A percentile compares a stretch with the other conserved stretches of the same genome.
Evolutionary conservation across 176 grass and related monocot genomes (phyloP).

Genomic region (Oryza coarctata): DNA sequence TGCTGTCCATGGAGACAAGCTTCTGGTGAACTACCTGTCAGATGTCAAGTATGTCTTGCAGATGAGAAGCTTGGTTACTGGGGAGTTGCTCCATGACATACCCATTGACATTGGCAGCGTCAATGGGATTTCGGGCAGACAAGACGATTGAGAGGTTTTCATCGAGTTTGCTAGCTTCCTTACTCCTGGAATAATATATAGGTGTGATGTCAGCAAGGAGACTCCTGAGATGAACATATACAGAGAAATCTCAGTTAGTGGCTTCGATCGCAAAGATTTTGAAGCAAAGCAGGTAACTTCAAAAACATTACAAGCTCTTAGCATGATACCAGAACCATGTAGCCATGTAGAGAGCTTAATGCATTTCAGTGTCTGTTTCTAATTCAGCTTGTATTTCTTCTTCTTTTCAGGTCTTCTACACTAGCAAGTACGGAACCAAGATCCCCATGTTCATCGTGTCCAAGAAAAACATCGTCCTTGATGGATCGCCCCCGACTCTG

Average conservation of each 20-base stretch:
- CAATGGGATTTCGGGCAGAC: constrained; percentile 59
- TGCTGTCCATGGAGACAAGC: constrained; percentile 65
- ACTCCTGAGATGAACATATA: constrained; percentile 65
- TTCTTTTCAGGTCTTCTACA: constrained; percentile 59
- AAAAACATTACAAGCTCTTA: not conserved
- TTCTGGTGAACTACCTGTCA: constrained; percentile 77
- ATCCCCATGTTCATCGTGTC: constrained; percentile 90
- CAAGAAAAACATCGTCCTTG: constrained; percentile 55
- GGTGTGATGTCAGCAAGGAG: constrained; percentile 55
- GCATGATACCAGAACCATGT: not conserved
- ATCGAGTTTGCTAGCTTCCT: constrained; percentile 87
- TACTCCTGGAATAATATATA: constrained; percentile 79
- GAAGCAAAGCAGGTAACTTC: constrained; percentile 70
- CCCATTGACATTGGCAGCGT: constrained; percentile 87
- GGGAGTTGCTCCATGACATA: constrained; percentile 55
- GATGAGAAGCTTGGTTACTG: constrained; percentile 72
- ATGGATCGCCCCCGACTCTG: constrained; percentile 65
- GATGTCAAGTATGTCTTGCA: constrained; percentile 84
- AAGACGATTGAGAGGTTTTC: constrained; percentile 69
- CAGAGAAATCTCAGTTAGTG: constrained; percentile 67
- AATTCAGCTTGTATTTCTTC: not conserved
- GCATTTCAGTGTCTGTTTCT: not conserved
- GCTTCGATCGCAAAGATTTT: constrained; percentile 64
- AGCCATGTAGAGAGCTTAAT: not conserved
- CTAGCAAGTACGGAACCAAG: constrained; percentile 70